A percentile compares a stretch with the other conserved stretches of the same genome.
These are phyloP conservation scores for Fomitopsis pinicola DNA, from an alignment of 1,284 basidiomycete species.

Conservation along the genomic window DNA sequence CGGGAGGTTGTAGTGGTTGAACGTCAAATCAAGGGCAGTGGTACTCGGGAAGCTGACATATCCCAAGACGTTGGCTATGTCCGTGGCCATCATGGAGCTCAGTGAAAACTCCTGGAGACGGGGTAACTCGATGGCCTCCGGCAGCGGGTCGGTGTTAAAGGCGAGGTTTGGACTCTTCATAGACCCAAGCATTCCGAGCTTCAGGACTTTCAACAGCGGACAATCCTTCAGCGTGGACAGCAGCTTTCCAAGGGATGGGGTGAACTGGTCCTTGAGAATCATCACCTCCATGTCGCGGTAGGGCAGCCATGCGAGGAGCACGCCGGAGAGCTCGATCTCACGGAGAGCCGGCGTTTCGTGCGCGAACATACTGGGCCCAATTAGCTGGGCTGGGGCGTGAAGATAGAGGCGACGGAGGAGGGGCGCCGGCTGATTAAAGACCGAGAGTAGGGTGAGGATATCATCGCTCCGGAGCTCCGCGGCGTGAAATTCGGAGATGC, in stretches of 20 bases:
- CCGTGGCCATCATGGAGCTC: not conserved
- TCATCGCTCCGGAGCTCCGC: not conserved
- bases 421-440: not conserved
- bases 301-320: conserved; percentile 3
- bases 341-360: conserved; percentile 1
- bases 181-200: conserved; percentile 1
- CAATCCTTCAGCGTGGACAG: conserved; percentile 1
- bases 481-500: conserved; percentile 2
- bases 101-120: not conserved
- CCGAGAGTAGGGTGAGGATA: not conserved
- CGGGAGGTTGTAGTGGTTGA: not conserved
- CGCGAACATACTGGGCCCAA: not conserved
- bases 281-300: conserved; percentile 2
- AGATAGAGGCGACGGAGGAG: not conserved
- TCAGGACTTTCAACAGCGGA: not conserved
- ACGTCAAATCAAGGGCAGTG: conserved; percentile 1
- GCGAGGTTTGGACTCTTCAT: not conserved
- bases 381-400: not conserved
- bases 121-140: not conserved
- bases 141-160: not conserved
- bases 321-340: not conserved
- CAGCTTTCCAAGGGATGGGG: conserved; percentile 1
- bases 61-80: not conserved
- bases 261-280: not conserved
- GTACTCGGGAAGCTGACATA: conserved; percentile 1